Conservation (phyloP, 2,329 filamentous ascomycete species). For the Monilinia fructicola region DNA sequence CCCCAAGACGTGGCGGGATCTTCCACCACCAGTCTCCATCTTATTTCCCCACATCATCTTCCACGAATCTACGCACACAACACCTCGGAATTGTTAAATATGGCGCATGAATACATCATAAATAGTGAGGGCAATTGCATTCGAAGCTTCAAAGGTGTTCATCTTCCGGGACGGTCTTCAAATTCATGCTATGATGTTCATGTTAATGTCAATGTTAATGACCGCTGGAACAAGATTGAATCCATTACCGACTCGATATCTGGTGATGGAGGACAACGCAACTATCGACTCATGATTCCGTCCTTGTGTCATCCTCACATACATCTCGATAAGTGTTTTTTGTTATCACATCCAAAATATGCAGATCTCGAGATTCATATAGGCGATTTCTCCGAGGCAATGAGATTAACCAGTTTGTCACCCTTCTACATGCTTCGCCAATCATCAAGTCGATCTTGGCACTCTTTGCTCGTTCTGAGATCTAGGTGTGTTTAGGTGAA, state of each 20-base stretch:
- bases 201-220: slow-evolving; percentile 32
- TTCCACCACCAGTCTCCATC: not conserved
- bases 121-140: too few species aligned
- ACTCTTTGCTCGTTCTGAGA: slow-evolving; percentile 10
- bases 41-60: not conserved
- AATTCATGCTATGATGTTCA: slow-evolving; percentile 41
- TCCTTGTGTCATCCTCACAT: slow-evolving; percentile 71
- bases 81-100: not conserved
- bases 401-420: slow-evolving; percentile 50
- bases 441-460: slow-evolving; percentile 5
- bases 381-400: slow-evolving; percentile 66
- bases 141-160: slow-evolving; percentile 33
- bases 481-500: slow-evolving; percentile 34
- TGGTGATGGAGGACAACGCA: slow-evolving; percentile 1
- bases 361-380: slow-evolving; percentile 57
- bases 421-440: slow-evolving; percentile 15
- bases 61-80: not conserved
- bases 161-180: slow-evolving; percentile 37
- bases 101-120: not conserved
- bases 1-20: not conserved
- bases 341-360: slow-evolving; percentile 59
- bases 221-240: slow-evolving; percentile 33
- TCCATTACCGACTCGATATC: slow-evolving; percentile 33
- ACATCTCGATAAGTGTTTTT: slow-evolving; percentile 67
- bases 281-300: slow-evolving; percentile 47